Evolutionary conservation across 345 rosid species (phyloP).

Genomic region (Syzygium jambos): DNA sequence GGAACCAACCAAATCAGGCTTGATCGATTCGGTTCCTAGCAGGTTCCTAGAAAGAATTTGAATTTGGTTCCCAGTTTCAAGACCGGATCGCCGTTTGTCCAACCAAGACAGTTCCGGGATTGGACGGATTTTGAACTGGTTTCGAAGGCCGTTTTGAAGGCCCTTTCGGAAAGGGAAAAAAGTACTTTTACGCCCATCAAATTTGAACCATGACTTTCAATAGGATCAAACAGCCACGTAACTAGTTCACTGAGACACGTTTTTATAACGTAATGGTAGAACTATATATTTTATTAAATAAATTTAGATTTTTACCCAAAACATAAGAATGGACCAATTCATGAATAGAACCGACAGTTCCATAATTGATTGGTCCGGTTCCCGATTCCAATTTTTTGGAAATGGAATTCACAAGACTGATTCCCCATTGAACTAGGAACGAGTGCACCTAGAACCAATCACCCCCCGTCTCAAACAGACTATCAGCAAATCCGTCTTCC

Average conservation of each 20-base stretch:
- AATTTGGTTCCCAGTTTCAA: neutral
- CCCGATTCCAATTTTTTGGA: neutral
- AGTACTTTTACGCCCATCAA: neutral
- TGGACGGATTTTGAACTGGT: neutral
- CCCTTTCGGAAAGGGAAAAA: neutral
- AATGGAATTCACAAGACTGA: neutral
- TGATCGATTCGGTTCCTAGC: neutral
- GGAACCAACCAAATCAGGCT: rapidly evolving
- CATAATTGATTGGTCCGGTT: neutral
- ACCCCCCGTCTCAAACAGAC: neutral
- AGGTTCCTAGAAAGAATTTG: neutral
- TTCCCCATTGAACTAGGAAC: neutral
- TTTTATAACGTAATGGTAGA: neutral
- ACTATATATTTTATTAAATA: neutral
- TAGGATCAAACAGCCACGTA: neutral
- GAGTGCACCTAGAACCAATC: neutral
- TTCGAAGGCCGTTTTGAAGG: neutral
- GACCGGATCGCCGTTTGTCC: neutral
- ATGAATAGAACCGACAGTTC: neutral
- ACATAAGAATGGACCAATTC: neutral
- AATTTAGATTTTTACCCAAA: neutral
- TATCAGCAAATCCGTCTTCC: neutral
- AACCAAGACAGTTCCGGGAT: neutral
- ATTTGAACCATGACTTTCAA: neutral
- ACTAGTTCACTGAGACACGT: neutral